Evolutionary conservation across 805 yeast genomes (phyloP), one percentile per base, ranked within the genome.

Genomic region (Yamadazyma insecticola): DNA sequence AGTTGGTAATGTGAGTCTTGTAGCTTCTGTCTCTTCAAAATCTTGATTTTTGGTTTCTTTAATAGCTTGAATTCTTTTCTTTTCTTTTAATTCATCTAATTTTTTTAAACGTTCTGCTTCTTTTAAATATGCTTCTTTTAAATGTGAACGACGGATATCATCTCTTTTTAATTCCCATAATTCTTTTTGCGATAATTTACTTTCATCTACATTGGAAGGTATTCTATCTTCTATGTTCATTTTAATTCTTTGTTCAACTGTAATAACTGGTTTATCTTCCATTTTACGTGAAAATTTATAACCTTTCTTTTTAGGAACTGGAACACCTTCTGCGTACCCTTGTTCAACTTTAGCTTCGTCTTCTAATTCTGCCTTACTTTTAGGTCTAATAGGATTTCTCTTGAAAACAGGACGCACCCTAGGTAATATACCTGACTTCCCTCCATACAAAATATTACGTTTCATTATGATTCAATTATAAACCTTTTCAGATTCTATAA

Each of bases 361-460:
- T 12, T 64, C 70, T 35, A 40, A 25, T 35, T 65, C 69, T 19
- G 63, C 47, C 10, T 43, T 71, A 39, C 69, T 70, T 38, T 64
- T 51, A 18, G 76, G 79, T 41, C 72, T 70, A 28, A 70, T 65
- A 4, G 88, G 85, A 33, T 74, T 73, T 13, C 52, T 39, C 47
- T 78, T 83, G 60, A 89, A 76, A 18, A 86, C 77, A 23, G 79
- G 75, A 47, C 95, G 78, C 7, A 85, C 78, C 33, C 62, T 67
- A 28, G 97, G 97, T 42, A 89, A 68, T 29, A 85, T 67, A 53
- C 97, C 97, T 29, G 90, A 80, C 57, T 82, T 81, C 11, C 77
- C 77, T 18, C 78, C 77, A 48, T 58, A 65, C 45, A 64, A 72
- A 28, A 72, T 47, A 16, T 66, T 62, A 32, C 75, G 67, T 43